Base-by-base conservation (phyloP, 2,329 filamentous ascomycete species). In the Botrytis galanthina region DNA sequence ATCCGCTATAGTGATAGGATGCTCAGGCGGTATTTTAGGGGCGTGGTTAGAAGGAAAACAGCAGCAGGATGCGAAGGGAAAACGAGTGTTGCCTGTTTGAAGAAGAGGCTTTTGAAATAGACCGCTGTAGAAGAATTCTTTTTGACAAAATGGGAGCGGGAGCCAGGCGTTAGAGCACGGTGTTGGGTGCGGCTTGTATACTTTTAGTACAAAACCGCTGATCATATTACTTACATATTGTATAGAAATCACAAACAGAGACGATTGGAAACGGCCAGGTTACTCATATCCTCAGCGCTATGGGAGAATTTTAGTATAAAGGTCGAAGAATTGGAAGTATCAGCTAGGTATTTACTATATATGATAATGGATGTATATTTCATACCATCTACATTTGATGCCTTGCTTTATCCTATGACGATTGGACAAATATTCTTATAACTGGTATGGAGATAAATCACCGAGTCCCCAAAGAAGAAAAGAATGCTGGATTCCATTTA, bases 1-100 rank as follows among this genome's bases (percentile, higher is more conserved):
- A 29, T 57, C 62, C 12, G 48, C 48, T 26, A 69, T 72, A 18
- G 16, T 72, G 26, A 46, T 72, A 26, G 71, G 71, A 39, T 72
- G 62, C 44, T 68, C 51, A 6, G 71, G 71, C 4, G 51, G 42
- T 4, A 60, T 72, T 16, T 5, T 72, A 9, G 71, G 71, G 14
- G 62, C 32, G 20, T 68, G 39, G 51, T 44, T 72, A n/a, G 51
- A 72, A 60, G 57, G 37, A 12, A 71, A 26, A 35, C 32, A 71
- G 14, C 69, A 66, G 16, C 60, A 72, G 37, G 61, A 70, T 70
- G 39, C 18, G 8, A 62, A 62, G 35, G 68, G 39, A 14, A 70
- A 70, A 29, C 42, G n/a, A 2, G 29, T 61, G 1, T n/a, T 72
- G 18, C 70, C 70, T 32, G 12, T 72, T 46, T 72, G 29, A 72